Base-by-base conservation (phyloP, 129 eudicot genomes). In the Escallonia herrerae region DNA sequence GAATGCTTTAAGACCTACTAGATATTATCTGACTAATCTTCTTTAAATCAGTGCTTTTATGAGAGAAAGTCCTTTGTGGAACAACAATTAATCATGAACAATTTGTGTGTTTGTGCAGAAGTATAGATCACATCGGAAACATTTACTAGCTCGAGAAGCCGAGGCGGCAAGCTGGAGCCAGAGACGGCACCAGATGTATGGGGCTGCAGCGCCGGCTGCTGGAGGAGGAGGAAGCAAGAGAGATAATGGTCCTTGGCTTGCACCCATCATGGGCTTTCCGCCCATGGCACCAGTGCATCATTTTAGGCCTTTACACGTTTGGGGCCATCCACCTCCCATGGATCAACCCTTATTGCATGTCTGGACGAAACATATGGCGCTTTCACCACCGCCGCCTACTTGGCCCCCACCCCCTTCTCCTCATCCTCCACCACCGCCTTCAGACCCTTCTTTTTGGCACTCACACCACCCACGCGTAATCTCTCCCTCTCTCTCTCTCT, bases 141-240 rank as follows among this genome's bases (percentile, higher is more conserved):
- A 93, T 76, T 47, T 93, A 52, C 74, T 85, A 40, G 96, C 96
- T 5, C 66, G 99, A 64, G 99, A 93, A 79, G 93, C 96, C 0
- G 99, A 88, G 76, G 96, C 96, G 33, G 96, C 90, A 52, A 83
- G 76, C 70, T 89, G 96, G 99, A 93, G 82, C 73, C 98, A 88
- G 41, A 77, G 88, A 65, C 82, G 90, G 63, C 33, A 22, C 1
- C 96, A 89, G 73, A 73, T 84, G 71, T 87, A 87, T 33, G 82
- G 97, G 12, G 77, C 75, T 46, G 60, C 75, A 41, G 82, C 13
- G 0, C 72, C 3, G 72, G 56, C 7, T 10, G 56, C 50, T 37
- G 74, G 58, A 43, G 84, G 72, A 2, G 82, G 77, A 8, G 77
- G 71, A 39, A 79, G 71, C 51, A 83, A 80, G 74, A 85, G 80